These are phyloP conservation scores for Lachnellula hyalina DNA, from an alignment of 2,329 filamentous ascomycete species.

Conservation along the genomic window DNA sequence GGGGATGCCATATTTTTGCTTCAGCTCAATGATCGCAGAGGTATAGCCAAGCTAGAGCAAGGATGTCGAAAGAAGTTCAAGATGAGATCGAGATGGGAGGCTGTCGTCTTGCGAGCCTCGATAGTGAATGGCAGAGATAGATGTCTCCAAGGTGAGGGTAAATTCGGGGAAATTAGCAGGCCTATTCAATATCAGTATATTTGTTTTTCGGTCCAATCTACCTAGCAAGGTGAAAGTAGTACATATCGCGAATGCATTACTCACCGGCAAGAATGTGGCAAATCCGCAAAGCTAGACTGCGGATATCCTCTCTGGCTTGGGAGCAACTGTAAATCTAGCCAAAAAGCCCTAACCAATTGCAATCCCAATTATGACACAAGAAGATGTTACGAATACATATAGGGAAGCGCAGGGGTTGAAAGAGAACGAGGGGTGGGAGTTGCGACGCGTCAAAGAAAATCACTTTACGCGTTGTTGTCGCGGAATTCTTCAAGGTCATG, in stretches of 20 bases:
- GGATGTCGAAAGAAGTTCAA: not conserved
- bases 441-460: not conserved
- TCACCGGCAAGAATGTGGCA: not conserved
- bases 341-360: not conserved
- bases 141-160: too few species aligned
- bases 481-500: constrained; percentile 7
- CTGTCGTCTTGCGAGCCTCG: too few species aligned
- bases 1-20: not conserved
- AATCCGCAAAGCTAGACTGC: not conserved
- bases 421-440: not conserved
- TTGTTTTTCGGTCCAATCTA: too few species aligned
- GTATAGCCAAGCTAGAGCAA: not conserved
- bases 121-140: too few species aligned
- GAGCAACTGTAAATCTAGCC: not conserved
- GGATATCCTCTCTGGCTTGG: too few species aligned
- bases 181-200: too few species aligned
- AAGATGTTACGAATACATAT: not conserved
- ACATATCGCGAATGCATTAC: not conserved
- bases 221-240: too few species aligned
- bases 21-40: not conserved
- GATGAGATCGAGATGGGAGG: not conserved
- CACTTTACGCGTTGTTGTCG: not conserved
- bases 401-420: not conserved
- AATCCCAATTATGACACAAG: not conserved
- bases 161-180: too few species aligned